Evolutionary conservation across 148 eudicot species (phyloP), one percentile per base, ranked within the genome.

Genomic region (Simmondsia chinensis): DNA sequence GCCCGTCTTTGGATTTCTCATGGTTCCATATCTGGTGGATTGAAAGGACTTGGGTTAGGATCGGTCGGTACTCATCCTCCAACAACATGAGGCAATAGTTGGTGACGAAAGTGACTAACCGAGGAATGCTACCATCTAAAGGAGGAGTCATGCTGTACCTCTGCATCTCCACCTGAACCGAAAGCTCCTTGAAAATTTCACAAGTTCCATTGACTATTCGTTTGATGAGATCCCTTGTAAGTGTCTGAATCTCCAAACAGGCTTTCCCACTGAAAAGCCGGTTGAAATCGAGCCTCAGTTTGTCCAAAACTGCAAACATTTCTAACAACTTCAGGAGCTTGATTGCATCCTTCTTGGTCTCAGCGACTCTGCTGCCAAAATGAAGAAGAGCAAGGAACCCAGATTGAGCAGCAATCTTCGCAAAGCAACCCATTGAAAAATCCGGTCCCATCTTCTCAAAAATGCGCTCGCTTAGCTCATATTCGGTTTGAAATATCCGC

Each of bases 291-390:
- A 71, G 20, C 48, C 95, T 61, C 18, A 77, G 61, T 15, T 48
- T 69, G 53, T 75, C 62, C 4, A 89, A 63, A 31, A 72, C 55
- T 28, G 69, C 64, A 46, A 89, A 89, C 12, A 84, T 63, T 10
- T 78, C 81, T 34, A 89, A 51, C 33, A 89, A 35, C 74, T 73
- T 84, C 39, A 84, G 52, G 5, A 89, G 95, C 70, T 89, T 89
- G 52, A 81, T 28, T n/a, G 97, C 95, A 26, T 89, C 97, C 47
- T 84, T 84, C 65, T 84, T 88, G 1, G 87, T 72, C 51, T 62
- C 63, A 10, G 79, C 69, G 27, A 89, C 33, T 17, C 61, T 50
- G 38, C 54, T 69, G 6, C 87, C 97, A 48, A 84, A 78, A 48
- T 63, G 43, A 35, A 89, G 71, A 28, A 89, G 77, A 7, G 11